Conservation (phyloP, 768 basidiomycete genomes). For the Boletellus emodensis region DNA sequence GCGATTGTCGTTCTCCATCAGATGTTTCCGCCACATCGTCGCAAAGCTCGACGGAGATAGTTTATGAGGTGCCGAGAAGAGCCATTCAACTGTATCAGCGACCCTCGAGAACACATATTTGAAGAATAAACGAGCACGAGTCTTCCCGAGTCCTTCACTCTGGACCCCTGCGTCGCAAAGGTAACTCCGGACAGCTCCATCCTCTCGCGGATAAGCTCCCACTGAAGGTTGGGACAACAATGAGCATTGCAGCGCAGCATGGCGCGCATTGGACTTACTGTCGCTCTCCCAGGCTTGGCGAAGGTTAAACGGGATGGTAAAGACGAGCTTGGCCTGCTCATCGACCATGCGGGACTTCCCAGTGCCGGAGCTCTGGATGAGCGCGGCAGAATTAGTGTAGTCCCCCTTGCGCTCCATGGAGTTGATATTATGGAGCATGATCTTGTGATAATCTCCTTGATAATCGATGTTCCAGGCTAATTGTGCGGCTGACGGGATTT, state of each 20-base stretch:
- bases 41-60: not conserved
- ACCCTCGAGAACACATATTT: no score
- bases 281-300: not conserved
- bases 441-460: not conserved
- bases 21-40: not conserved
- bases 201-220: not conserved
- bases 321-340: conserved; percentile 6
- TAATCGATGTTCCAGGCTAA: not conserved
- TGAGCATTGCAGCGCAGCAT: not conserved
- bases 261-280: not conserved
- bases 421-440: not conserved
- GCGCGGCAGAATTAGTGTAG: not conserved
- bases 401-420: not conserved
- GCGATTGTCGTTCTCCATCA: not conserved
- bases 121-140: no score
- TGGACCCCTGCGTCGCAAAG: no score
- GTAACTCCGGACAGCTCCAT: no score
- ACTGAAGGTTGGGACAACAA: not conserved
- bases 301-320: conserved; percentile 5
- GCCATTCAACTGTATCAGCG: no score
- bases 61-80: not conserved
- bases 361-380: conserved; percentile 2
- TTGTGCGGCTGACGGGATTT: not conserved
- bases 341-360: conserved; percentile 9
- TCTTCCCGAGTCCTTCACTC: no score